Evolutionary conservation across 176 grass and related monocot genomes (phyloP).

Genomic region (Paspalum vaginatum): DNA sequence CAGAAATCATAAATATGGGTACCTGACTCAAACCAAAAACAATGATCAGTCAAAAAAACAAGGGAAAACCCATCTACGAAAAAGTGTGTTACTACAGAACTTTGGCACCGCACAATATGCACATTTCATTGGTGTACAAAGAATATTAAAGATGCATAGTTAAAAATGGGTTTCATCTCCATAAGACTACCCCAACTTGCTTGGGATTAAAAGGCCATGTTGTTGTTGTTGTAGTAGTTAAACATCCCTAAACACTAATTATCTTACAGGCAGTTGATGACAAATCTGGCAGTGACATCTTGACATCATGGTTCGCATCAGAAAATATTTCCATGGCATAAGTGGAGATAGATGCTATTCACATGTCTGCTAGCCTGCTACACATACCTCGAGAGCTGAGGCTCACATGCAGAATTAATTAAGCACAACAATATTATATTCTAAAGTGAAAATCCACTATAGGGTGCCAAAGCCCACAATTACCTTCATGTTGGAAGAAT

Average conservation of each 20-base stretch:
- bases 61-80: not conserved
- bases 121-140: slow-evolving; percentile 25
- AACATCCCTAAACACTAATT: slow-evolving; percentile 7
- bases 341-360: not conserved
- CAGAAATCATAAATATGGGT: slow-evolving; percentile 89
- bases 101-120: not conserved
- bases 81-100: not conserved
- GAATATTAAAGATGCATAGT: not conserved
- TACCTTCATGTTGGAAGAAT: slow-evolving; percentile 69
- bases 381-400: slow-evolving; percentile 12
- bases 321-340: slow-evolving; percentile 6
- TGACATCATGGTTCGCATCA: slow-evolving; percentile 17
- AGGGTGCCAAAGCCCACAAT: not conserved
- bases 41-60: slow-evolving; percentile 12
- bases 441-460: not conserved
- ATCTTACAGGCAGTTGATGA: slow-evolving; percentile 8
- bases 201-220: no score
- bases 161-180: slow-evolving; percentile 10
- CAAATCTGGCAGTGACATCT: slow-evolving; percentile 6
- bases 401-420: slow-evolving; percentile 20
- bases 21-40: slow-evolving; percentile 46
- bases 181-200: no score
- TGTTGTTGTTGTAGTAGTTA: no score
- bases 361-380: not conserved
- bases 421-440: not conserved